phyloP scores from a whole-genome alignment of 176 grass and related monocot species.

The Poa pratensis region DNA sequence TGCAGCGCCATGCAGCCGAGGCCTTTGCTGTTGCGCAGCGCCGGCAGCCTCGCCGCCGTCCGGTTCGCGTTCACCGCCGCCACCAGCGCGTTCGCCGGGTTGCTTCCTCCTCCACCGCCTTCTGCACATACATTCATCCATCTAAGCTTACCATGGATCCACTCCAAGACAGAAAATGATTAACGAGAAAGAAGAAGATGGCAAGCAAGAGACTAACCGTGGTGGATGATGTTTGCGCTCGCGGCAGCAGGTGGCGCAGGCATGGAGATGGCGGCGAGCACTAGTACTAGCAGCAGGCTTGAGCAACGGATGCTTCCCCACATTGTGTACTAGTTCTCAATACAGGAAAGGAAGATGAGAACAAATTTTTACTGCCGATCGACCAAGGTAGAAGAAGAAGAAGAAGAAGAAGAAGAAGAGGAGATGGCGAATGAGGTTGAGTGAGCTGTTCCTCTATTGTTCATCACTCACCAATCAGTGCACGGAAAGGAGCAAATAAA shows the following conservation, averaged over 20 bases:
- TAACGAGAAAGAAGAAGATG: not conserved
- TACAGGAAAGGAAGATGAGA: too few relatives aligned
- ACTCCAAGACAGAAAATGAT: not conserved
- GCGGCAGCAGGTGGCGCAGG: too few relatives aligned
- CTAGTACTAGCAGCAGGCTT: not conserved
- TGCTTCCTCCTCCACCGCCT: slow-evolving; percentile 55
- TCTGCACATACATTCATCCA: not conserved
- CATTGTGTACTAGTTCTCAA: not conserved
- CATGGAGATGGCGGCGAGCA: not conserved
- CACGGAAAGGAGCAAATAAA: too few relatives aligned
- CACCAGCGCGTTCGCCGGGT: slow-evolving; percentile 77
- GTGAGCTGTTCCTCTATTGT: not conserved
- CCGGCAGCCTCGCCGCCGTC: slow-evolving; percentile 56
- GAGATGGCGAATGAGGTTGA: too few relatives aligned
- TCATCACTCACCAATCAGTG: not conserved
- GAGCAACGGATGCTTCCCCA: not conserved
- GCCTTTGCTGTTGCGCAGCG: slow-evolving; percentile 64
- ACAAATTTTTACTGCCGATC: too few relatives aligned
- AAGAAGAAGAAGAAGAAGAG: too few relatives aligned
- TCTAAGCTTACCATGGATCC: not conserved
- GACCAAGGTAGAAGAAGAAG: not conserved
- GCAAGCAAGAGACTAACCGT: not conserved
- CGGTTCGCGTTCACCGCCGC: slow-evolving; percentile 70
- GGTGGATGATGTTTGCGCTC: not conserved
- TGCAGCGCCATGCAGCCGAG: slow-evolving; percentile 96